Evolutionary conservation across 169 alveolate genomes (phyloP), one percentile per base, ranked within the genome.

Genomic region (Cyclospora cayetanensis): DNA sequence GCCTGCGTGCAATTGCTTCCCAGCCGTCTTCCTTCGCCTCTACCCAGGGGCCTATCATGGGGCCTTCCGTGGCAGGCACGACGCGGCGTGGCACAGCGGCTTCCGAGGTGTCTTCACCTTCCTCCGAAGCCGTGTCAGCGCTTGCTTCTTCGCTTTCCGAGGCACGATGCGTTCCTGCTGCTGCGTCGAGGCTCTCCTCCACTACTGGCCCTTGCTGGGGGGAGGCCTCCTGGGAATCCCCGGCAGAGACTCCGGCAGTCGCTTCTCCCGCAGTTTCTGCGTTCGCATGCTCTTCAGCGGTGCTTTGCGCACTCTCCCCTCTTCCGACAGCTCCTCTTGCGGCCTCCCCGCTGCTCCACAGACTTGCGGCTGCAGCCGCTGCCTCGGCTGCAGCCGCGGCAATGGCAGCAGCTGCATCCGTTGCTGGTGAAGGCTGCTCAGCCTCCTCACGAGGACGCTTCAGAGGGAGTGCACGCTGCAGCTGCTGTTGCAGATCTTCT

Each of bases 361-460:
- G 83, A 39, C 53, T 39, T 37, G 83, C 83, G 5, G 83, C 83
- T 34, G 83, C 83, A 37, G 83, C 83, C n/a, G 83, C 83, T 37
- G 83, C 83, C n/a, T 70, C 83, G 43, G 83, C 83, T 70, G 83
- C 83, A 7, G 83, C 83, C 35, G 83, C 83, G 39, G 83, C 83
- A 34, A 70, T 70, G 52, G 83, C 83, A 37, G 83, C 83, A 70
- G 83, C 83, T n/a, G 83, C 83, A 70, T 37, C 83, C 2, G 35
- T 12, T 70, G 83, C 35, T 2, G 83, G 53, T 31, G 53, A 31
- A 70, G 15, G 31, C 4, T 50, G 31, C 35, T 39, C 55, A n/a
- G 43, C 55, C 55, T 70, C 83, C 34, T 70, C 83, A 31, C 83
- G 43, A 70, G 53, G 43, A 35, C 83, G 83, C 83, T 70, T 70